Evolutionary conservation across 768 basidiomycete genomes (phyloP).

Genomic region (Agrocybe praecox): DNA sequence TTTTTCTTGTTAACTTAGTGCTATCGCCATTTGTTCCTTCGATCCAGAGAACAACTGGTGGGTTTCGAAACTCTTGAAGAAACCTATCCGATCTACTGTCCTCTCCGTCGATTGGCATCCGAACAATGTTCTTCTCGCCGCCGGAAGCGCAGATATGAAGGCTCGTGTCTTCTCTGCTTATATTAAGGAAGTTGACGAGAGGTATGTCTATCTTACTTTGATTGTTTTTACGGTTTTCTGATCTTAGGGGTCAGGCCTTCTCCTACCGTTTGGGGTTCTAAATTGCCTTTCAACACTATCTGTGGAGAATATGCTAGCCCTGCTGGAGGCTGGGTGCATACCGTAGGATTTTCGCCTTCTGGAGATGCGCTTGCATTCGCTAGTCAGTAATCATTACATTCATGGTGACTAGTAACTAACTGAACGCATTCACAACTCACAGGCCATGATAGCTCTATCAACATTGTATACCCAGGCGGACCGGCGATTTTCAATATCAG

Average conservation of each 20-base stretch:
- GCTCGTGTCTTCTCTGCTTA: slow-evolving; percentile 97
- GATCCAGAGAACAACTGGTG: slow-evolving; percentile 99
- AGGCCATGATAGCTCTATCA: slow-evolving; percentile 97
- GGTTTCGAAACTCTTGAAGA: slow-evolving; percentile 96
- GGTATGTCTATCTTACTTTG: slow-evolving; percentile 43
- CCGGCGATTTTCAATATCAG: slow-evolving; percentile 75
- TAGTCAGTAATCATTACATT: slow-evolving; percentile 51
- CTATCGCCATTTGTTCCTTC: slow-evolving; percentile 95
- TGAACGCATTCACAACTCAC: neutral
- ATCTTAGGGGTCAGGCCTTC: slow-evolving; percentile 60
- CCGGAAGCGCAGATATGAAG: slow-evolving; percentile 98
- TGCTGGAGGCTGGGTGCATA: slow-evolving; percentile 96
- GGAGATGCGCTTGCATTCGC: slow-evolving; percentile 94
- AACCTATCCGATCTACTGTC: slow-evolving; percentile 95
- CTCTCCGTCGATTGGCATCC: slow-evolving; percentile 97
- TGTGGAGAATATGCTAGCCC: slow-evolving; percentile 92
- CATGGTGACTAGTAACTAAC: neutral
- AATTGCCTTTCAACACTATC: slow-evolving; percentile 95
- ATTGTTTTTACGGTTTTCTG: slow-evolving; percentile 4
- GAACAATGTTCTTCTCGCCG: slow-evolving; percentile 95
- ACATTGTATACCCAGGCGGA: slow-evolving; percentile 86
- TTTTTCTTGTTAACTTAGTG: slow-evolving; percentile 42
- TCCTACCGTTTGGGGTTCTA: slow-evolving; percentile 95
- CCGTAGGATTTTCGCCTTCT: slow-evolving; percentile 94
- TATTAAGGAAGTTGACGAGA: slow-evolving; percentile 97